These are phyloP conservation scores for Arachnomyces sp. DNA, from an alignment of 2,329 filamentous ascomycete genomes.

Conservation along the genomic window DNA sequence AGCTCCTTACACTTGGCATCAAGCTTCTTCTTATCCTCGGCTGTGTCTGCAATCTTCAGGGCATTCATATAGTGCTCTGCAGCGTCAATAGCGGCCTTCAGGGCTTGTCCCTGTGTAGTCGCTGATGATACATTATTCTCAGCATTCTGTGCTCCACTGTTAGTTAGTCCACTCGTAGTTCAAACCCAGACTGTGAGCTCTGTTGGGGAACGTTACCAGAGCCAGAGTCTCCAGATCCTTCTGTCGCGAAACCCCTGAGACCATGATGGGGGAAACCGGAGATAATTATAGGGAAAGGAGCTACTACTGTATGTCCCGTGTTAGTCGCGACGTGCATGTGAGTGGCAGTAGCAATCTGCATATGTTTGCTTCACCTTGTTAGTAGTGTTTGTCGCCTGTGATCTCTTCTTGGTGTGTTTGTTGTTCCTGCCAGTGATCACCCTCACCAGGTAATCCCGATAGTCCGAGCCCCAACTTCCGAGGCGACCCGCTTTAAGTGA, in stretches of 20 bases:
- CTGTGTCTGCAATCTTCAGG: slow-evolving; percentile 51
- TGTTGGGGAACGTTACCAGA: slow-evolving; percentile 2
- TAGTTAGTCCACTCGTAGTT: neutral
- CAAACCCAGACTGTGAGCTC: neutral
- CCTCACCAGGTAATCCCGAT: too few relatives aligned
- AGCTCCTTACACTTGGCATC: slow-evolving; percentile 62
- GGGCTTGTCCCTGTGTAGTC: slow-evolving; percentile 54
- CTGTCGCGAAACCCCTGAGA: neutral
- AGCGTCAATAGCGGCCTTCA: slow-evolving; percentile 67
- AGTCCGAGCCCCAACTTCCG: too few relatives aligned
- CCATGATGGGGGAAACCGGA: too few relatives aligned
- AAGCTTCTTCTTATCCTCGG: slow-evolving; percentile 59
- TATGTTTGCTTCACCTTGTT: too few relatives aligned
- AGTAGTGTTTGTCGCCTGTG: too few relatives aligned
- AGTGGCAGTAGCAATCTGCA: too few relatives aligned
- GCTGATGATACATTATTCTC: slow-evolving; percentile 47
- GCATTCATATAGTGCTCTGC: slow-evolving; percentile 78
- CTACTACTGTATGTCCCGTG: too few relatives aligned
- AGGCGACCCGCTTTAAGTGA: too few relatives aligned
- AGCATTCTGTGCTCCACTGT: slow-evolving; percentile 38
- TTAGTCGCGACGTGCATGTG: too few relatives aligned
- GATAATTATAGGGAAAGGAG: too few relatives aligned
- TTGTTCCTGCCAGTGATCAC: too few relatives aligned
- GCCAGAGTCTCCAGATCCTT: slow-evolving; percentile 5
- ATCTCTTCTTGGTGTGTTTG: too few relatives aligned